Evolutionary conservation across 106 monocot species (phyloP).

Genomic region (Acorus gramineus): DNA sequence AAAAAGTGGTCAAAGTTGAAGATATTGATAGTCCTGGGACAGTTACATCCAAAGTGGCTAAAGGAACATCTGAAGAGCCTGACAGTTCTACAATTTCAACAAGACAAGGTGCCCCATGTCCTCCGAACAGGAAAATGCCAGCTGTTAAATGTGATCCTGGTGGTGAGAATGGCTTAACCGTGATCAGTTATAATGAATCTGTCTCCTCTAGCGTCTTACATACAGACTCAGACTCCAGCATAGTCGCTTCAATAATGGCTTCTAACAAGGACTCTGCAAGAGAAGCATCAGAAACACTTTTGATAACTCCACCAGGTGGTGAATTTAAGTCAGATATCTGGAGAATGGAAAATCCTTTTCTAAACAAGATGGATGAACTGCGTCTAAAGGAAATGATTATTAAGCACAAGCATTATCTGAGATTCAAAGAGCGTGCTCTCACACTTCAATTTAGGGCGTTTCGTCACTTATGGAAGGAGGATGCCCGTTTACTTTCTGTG

Average conservation of each 20-base stretch:
- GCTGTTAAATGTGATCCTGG: neutral
- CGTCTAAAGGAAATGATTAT: conserved; percentile 34
- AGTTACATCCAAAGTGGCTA: conserved; percentile 1
- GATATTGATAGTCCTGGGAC: conserved; percentile 1
- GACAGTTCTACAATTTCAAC: neutral
- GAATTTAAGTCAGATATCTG: conserved; percentile 16
- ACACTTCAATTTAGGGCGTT: conserved; percentile 55
- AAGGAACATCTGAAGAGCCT: neutral
- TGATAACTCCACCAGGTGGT: conserved; percentile 7
- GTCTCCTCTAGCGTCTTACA: neutral
- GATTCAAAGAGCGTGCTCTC: conserved; percentile 64
- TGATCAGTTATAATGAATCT: neutral
- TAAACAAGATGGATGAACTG: conserved; percentile 17
- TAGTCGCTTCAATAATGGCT: conserved; percentile 28
- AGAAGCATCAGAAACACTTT: conserved; percentile 26
- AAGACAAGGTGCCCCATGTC: neutral
- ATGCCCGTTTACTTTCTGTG: conserved; percentile 40
- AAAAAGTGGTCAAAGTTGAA: conserved; percentile 2
- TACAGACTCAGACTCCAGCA: conserved; percentile 4
- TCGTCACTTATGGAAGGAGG: conserved; percentile 73
- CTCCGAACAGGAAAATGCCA: neutral
- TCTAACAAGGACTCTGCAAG: conserved; percentile 37
- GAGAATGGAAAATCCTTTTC: conserved; percentile 9
- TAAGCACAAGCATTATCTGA: conserved; percentile 22
- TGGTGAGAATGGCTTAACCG: neutral